These are phyloP conservation scores for Fraxinus paxiana DNA, from an alignment of 305 asterid genomes.

Conservation along the genomic window DNA sequence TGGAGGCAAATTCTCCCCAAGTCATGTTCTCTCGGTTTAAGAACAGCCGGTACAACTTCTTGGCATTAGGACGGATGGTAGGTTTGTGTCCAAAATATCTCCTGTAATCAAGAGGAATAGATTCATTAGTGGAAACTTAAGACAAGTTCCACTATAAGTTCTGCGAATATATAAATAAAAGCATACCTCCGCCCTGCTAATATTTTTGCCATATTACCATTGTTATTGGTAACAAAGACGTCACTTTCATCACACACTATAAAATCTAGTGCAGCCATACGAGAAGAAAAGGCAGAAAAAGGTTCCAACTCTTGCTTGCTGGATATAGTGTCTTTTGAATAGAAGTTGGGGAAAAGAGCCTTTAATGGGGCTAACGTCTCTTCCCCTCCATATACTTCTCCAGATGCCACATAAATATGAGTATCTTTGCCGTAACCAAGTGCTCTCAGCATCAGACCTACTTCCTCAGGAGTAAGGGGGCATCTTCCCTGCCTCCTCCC, in stretches of 20 bases:
- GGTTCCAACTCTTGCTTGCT: slow-evolving; percentile 62
- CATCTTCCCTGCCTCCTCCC: slow-evolving; percentile 96
- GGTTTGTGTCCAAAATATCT: slow-evolving; percentile 97
- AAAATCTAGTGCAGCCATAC: slow-evolving; percentile 95
- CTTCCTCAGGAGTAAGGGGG: slow-evolving; percentile 96
- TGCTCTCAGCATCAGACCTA: slow-evolving; percentile 84
- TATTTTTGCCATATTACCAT: slow-evolving; percentile 97
- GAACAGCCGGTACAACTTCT: slow-evolving; percentile 63
- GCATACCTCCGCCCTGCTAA: slow-evolving; percentile 87
- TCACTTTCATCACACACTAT: slow-evolving; percentile 92
- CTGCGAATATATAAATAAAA: not conserved
- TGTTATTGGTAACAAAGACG: slow-evolving; percentile 91
- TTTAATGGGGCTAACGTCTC: slow-evolving; percentile 84
- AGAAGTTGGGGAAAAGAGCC: slow-evolving; percentile 83
- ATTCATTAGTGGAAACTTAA: slow-evolving; percentile 3
- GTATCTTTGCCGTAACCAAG: slow-evolving; percentile 80
- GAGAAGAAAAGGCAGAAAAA: slow-evolving; percentile 79
- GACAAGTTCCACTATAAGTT: not conserved
- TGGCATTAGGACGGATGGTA: slow-evolving; percentile 90
- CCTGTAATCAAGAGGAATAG: slow-evolving; percentile 45
- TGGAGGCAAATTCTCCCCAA: slow-evolving; percentile 64
- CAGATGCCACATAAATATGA: slow-evolving; percentile 91
- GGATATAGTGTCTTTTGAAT: slow-evolving; percentile 79
- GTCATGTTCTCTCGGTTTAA: slow-evolving; percentile 63
- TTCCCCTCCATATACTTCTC: slow-evolving; percentile 95